phyloP scores from a whole-genome alignment of 257 asterid genomes.

The Solanum peruvianum region DNA sequence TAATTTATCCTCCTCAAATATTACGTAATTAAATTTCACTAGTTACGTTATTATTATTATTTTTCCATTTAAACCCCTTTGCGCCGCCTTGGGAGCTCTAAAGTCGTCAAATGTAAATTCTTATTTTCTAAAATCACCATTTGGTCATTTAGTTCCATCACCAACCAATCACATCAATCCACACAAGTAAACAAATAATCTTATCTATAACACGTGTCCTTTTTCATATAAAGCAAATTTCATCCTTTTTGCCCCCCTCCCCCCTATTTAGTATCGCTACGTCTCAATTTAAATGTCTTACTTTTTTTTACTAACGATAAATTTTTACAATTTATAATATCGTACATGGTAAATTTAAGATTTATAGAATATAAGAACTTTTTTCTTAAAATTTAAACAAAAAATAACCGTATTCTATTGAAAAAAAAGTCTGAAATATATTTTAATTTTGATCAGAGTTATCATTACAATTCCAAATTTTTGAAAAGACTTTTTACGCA shows the following conservation, averaged over 20 bases:
- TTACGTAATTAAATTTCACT: too few relatives aligned
- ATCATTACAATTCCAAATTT: rapidly evolving
- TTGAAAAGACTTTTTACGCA: rapidly evolving
- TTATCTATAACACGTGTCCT: slow-evolving; percentile 9
- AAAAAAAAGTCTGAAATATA: too few relatives aligned
- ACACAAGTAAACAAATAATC: background rate
- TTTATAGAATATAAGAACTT: too few relatives aligned
- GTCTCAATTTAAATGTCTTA: background rate
- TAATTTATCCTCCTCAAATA: too few relatives aligned
- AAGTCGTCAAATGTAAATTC: slow-evolving; percentile 22
- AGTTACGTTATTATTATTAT: too few relatives aligned
- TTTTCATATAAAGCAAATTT: background rate
- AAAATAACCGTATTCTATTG: rapidly evolving
- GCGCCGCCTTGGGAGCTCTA: slow-evolving; percentile 37
- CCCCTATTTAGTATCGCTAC: too few relatives aligned
- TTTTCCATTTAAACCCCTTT: background rate
- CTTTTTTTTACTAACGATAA: too few relatives aligned
- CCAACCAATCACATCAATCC: slow-evolving; percentile 8
- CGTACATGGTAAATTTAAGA: too few relatives aligned
- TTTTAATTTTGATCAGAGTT: too few relatives aligned
- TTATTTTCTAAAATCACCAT: background rate
- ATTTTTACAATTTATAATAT: too few relatives aligned
- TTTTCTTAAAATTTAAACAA: too few relatives aligned
- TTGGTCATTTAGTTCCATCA: background rate
- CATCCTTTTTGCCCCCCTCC: background rate